Base-by-base conservation (phyloP, 176 grass and related monocot species). In the Alloteropsis semialata region DNA sequence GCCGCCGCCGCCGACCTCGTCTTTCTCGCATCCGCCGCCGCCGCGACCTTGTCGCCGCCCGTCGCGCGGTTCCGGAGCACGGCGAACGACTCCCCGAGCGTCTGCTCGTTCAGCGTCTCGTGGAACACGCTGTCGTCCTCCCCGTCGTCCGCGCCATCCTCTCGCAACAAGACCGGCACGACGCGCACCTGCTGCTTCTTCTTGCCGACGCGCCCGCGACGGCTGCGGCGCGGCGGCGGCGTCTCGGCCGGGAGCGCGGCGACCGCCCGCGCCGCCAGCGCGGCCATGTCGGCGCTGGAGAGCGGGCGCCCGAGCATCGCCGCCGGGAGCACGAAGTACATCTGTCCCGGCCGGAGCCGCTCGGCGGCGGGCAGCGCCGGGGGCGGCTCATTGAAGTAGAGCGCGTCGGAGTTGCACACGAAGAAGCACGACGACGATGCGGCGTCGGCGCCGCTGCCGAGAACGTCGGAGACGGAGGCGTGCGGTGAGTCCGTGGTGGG, bases 291-390 rank as follows among this genome's bases (percentile, higher is more conserved):
- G 15, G 72, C 49, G 53, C 17, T 34, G 0, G 87, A 74, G 6
- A 92, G 75, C 11, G 21, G 33, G 19, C 49, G 53, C 10, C 70
- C 65, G 11, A 42, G 38, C 81, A 84, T 84, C 8, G 68, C 88
- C 11, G 33, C 33, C 2, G 91, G 91, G 18, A 93, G 91, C n/a
- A 85, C 46, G 81, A 93, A 88, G 57, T 93, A 93, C 5, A 90
- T 62, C 49, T 88, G 84, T 11, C 72, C 85, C 7, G 33, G 57
- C 25, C 54, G 79, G 27, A 90, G 72, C 65, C 10, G 65, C 45
- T 90, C 83, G 3, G 12, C 29, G 5, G 6, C 11, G 12, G 19
- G 8, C 38, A 90, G 24, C 1, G 75, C 73, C 2, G 66, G 63
- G 5, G 85, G 51, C 30, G 38, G 21, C 5, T 83, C 49, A 22